These are phyloP conservation scores for Antarctomyces pellizariae DNA, from an alignment of 495 filamentous ascomycete genomes.

Conservation along the genomic window DNA sequence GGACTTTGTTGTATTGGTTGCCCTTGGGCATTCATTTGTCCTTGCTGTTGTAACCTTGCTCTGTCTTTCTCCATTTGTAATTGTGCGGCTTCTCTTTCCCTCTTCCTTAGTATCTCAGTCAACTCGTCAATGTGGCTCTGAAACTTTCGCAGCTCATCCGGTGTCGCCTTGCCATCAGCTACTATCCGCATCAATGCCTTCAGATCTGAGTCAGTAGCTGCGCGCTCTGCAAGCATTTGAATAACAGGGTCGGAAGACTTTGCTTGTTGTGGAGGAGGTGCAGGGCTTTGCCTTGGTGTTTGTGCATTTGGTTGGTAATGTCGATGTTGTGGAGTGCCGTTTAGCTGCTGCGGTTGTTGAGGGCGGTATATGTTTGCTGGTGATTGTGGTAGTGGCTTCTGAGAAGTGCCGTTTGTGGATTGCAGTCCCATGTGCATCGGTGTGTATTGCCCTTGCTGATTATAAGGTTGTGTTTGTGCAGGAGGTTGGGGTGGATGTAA, in stretches of 20 bases:
- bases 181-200: slow-evolving; percentile 93
- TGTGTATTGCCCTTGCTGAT: slow-evolving; percentile 10
- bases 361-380: slow-evolving; percentile 1
- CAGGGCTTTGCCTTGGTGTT: slow-evolving; percentile 12
- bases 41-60: no score
- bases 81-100: no score
- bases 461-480: slow-evolving; percentile 16
- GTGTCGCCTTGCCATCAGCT: slow-evolving; percentile 61
- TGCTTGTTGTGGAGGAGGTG: slow-evolving; percentile 9
- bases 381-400: background rate
- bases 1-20: slow-evolving; percentile 14
- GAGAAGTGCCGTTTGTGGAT: no score
- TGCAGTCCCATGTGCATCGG: slow-evolving; percentile 8
- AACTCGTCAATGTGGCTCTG: slow-evolving; percentile 85
- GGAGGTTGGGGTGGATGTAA: slow-evolving; percentile 25
- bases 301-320: slow-evolving; percentile 5
- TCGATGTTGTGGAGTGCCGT: slow-evolving; percentile 1
- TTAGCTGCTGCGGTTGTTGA: slow-evolving; percentile 1
- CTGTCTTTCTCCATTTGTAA: no score
- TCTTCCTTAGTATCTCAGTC: slow-evolving; percentile 21
- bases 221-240: slow-evolving; percentile 69
- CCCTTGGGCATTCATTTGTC: no score
- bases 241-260: slow-evolving; percentile 76
- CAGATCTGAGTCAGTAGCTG: slow-evolving; percentile 66
- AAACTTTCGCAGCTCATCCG: slow-evolving; percentile 64